Evolutionary conservation across 1,284 basidiomycete genomes (phyloP), one percentile per base, ranked within the genome.

Genomic region (Gomphus bonarii): DNA sequence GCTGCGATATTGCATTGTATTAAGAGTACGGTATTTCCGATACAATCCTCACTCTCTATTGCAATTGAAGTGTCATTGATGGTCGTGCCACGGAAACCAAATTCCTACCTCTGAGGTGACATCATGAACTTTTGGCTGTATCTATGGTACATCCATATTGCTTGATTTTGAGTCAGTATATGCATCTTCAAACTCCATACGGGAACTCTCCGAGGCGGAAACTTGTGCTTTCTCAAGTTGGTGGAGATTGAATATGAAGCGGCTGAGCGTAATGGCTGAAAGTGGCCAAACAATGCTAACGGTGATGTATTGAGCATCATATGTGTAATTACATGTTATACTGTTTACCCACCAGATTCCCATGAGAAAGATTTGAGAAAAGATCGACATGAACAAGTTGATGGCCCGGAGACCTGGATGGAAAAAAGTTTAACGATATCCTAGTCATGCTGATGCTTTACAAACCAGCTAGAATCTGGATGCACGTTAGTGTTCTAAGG

Each of bases 381-480:
- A 58, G 14, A 58, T 14, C 18, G 56, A 42, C 40, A 58, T 46
- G 31, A 58, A 38, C 3, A 53, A 20, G 35, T 58, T 58, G n/a
- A 36, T 7, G 14, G 33, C 25, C 16, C 56, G 48, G 10, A 58
- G 56, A n/a, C 56, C 56, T 58, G 22, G 0, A 22, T 42, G 22
- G 1, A 16, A 30, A 11, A 52, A 31, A 18, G 36, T 18, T 28
- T 58, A 53, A 18, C 28, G 25, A 28, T 44, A 25, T 58, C 22
- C 28, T 12, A 14, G 1, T 31, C 22, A 4, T 33, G 33, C 6
- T 22, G 20, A 43, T 10, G 1, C 25, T n/a, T 31, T 10, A 58
- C 56, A 46, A 22, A 58, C 56, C 56, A 33, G 56, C 49, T 4
- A 58, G 25, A 28, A 58, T 47, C 56, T 58, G 48, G 18, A 43